phyloP scores from a whole-genome alignment of 495 filamentous ascomycete genomes.

The Zalerion maritima region DNA sequence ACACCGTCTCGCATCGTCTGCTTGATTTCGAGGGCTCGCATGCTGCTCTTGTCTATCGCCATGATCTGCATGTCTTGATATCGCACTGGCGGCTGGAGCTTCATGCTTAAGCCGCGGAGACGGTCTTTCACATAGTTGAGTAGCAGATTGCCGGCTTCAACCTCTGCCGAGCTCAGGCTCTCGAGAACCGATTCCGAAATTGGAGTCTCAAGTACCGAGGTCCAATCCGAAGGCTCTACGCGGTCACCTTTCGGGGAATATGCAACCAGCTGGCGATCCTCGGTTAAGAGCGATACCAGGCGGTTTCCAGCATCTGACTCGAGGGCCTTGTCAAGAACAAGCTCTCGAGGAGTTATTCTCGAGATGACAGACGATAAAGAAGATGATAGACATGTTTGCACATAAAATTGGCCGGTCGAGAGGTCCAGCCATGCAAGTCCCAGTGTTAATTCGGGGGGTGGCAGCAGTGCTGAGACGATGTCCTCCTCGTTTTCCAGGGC shows the following conservation, averaged over 20 bases:
- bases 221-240: slow-evolving; percentile 52
- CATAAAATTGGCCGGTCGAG: slow-evolving; percentile 87
- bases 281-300: slow-evolving; percentile 29
- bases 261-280: slow-evolving; percentile 45
- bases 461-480: slow-evolving; percentile 9
- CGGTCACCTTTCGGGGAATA: slow-evolving; percentile 32
- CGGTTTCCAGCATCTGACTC: slow-evolving; percentile 29
- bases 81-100: slow-evolving; percentile 68
- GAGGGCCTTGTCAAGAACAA: slow-evolving; percentile 56
- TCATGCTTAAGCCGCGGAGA: slow-evolving; percentile 65
- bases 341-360: slow-evolving; percentile 70
- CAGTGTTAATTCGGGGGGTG: slow-evolving; percentile 25
- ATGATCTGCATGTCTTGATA: slow-evolving; percentile 61
- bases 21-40: slow-evolving; percentile 80
- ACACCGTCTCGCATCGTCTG: slow-evolving; percentile 62
- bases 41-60: slow-evolving; percentile 78
- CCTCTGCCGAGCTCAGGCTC: slow-evolving; percentile 35
- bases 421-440: slow-evolving; percentile 91
- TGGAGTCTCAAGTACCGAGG: slow-evolving; percentile 56
- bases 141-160: slow-evolving; percentile 55
- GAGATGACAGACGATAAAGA: slow-evolving; percentile 65
- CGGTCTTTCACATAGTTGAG: slow-evolving; percentile 70
- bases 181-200: slow-evolving; percentile 27
- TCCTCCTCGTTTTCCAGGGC: slow-evolving; percentile 2
- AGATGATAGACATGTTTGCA: slow-evolving; percentile 58